Conservation (phyloP, 2,329 filamentous ascomycete species). For the Rhynchosporium graminicola region DNA sequence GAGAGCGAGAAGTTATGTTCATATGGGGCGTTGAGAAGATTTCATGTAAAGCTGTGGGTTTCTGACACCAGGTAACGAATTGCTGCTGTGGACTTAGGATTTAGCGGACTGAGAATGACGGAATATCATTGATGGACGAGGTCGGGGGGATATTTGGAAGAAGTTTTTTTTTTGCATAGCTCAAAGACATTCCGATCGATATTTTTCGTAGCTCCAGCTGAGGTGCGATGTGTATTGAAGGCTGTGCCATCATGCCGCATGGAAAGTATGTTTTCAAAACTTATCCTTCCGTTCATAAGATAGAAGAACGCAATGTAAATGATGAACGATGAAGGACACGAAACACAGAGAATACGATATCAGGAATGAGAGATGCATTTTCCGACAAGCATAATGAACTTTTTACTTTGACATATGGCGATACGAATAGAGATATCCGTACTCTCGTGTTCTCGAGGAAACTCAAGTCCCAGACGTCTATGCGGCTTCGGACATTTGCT, state of each 20-base stretch:
- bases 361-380: neutral
- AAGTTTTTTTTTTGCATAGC: neutral
- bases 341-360: neutral
- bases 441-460: no score
- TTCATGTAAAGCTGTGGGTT: neutral
- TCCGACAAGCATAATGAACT: neutral
- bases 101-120: neutral
- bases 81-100: neutral
- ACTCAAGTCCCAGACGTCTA: no score
- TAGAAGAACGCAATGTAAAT: neutral
- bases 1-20: no score
- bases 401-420: no score
- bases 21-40: neutral
- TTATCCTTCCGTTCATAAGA: neutral
- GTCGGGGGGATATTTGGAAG: neutral
- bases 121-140: no score
- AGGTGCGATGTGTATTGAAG: neutral
- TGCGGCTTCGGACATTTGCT: neutral
- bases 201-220: neutral
- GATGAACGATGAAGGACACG: neutral
- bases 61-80: neutral
- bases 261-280: no score
- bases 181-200: conserved; percentile 16
- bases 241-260: neutral
- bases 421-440: no score